Base-by-base conservation (phyloP, 2,329 filamentous ascomycete species). In the Microdochium paspali region DNA sequence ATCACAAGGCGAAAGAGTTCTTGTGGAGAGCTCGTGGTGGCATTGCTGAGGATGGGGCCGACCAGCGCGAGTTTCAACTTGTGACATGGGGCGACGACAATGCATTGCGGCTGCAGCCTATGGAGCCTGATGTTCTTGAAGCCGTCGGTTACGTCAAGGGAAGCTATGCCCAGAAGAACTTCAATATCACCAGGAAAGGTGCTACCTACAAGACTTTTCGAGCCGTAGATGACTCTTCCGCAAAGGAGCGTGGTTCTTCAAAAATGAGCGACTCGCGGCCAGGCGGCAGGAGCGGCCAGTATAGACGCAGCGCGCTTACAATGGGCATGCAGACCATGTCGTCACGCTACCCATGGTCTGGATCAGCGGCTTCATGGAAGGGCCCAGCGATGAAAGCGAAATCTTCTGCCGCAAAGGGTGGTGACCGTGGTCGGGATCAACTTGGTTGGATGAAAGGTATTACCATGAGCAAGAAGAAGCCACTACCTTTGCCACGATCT, bases 1-100 rank as follows among this genome's bases (percentile, higher is more conserved):
- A 73, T 44, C 72, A 80, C 55, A 82, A 90, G 59, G 89, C 88
- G 25, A 95, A 93, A 59, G 90, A 96, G 57, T 96, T 96, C 51
- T 68, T 96, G 10, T 96, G 90, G 90, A 79, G 90, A 61, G 79
- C 80, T 44, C 80, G 90, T 47, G 90, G 90, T 31, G 67, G 67
- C 15, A 73, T 84, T 20, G 76, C 77, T 18, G 76, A 80, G 15
- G 79, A 88, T 47, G 76, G 78, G n/a, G 67, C 85, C 43, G 90
- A 96, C 57, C 73, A 90, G 51, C 80, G 91, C 56, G 90, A 96
- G 46, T 96, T 95, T 53, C 90, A 96, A 63, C 73, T 96, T 18
- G 87, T 96, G 0, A 90, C 90, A 0, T 96, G 90, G 90, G 90
- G 90, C 24, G 84, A 87, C 44, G 91, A 96, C 62, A 86, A 85